Evolutionary conservation across 2,329 filamentous ascomycete genomes (phyloP).

Genomic region (Cladosporium colombiae): DNA sequence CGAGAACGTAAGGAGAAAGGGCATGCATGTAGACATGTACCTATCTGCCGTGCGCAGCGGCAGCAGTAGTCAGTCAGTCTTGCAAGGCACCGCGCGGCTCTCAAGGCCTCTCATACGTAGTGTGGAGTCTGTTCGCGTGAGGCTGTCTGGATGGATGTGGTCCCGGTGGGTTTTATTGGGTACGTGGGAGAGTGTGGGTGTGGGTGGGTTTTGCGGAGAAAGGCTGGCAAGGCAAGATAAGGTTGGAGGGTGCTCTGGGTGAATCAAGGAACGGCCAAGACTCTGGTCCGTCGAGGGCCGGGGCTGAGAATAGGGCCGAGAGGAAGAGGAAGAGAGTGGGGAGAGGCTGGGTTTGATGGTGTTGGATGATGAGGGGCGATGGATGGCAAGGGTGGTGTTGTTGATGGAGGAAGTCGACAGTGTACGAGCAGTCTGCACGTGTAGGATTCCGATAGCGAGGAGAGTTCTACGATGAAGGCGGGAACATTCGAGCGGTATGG

Average conservation of each 20-base stretch:
- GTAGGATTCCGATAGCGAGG: not conserved
- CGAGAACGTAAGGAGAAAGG: not conserved
- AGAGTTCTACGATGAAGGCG: not conserved
- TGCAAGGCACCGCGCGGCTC: not conserved
- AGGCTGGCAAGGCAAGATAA: not conserved
- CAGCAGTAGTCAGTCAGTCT: not conserved
- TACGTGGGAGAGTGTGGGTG: not conserved
- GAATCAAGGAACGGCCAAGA: not conserved
- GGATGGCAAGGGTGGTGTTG: not conserved
- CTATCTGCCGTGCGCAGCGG: not conserved
- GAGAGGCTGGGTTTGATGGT: not conserved
- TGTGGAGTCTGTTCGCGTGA: not conserved
- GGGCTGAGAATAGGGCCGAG: conserved; percentile 4
- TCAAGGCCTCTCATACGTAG: not conserved
- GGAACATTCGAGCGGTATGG: not conserved
- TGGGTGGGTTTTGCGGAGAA: conserved; percentile 6
- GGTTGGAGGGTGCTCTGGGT: not conserved
- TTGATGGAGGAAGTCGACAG: not conserved
- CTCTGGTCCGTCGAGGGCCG: not conserved
- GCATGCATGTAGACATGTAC: not conserved
- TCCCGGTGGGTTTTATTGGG: not conserved
- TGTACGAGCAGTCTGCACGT: not conserved
- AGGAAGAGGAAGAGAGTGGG: not conserved
- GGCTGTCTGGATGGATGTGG: not conserved
- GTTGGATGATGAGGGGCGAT: not conserved